These are phyloP conservation scores for Gymnopus androsaceus DNA, from an alignment of 1,284 basidiomycete genomes.

Conservation along the genomic window DNA sequence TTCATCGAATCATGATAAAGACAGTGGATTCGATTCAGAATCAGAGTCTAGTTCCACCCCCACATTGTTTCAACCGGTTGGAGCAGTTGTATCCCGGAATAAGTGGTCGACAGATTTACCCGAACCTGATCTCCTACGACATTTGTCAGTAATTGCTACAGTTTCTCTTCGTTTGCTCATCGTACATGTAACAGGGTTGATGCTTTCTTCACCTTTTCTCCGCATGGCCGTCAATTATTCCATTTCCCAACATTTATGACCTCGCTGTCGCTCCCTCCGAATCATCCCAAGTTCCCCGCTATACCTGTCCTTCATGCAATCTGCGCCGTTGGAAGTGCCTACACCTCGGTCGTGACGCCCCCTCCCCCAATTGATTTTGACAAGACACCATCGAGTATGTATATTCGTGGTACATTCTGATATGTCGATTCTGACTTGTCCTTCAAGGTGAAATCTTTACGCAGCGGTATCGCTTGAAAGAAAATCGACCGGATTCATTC, in stretches of 20 bases:
- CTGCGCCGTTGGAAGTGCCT: conserved; percentile 71
- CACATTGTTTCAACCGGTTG: background rate
- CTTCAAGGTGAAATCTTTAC: conserved; percentile 55
- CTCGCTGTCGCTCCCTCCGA: conserved; percentile 62
- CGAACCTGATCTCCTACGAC: conserved; percentile 55
- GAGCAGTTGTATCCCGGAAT: conserved; percentile 50
- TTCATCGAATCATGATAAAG: conserved; percentile 1
- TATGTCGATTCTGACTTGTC: background rate
- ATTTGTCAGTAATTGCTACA: conserved; percentile 50
- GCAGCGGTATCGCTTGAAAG: conserved; percentile 45
- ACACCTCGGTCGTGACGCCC: conserved; percentile 58
- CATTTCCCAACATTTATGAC: conserved; percentile 65
- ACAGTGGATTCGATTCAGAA: conserved; percentile 8
- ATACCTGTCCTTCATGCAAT: conserved; percentile 72
- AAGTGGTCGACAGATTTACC: conserved; percentile 69
- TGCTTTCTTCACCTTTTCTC: conserved; percentile 72
- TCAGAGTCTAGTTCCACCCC: conserved; percentile 11
- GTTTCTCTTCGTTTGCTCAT: conserved; percentile 1
- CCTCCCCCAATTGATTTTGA: conserved; percentile 52
- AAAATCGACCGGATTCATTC: conserved; percentile 58
- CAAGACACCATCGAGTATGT: conserved; percentile 48
- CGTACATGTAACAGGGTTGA: conserved; percentile 51
- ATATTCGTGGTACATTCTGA: background rate
- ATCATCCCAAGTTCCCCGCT: conserved; percentile 72
- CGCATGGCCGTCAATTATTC: conserved; percentile 65